A percentile compares a stretch with the other conserved stretches of the same genome.
phyloP scores from a whole-genome alignment of 768 basidiomycete genomes.

The Calvatia gigantea region DNA sequence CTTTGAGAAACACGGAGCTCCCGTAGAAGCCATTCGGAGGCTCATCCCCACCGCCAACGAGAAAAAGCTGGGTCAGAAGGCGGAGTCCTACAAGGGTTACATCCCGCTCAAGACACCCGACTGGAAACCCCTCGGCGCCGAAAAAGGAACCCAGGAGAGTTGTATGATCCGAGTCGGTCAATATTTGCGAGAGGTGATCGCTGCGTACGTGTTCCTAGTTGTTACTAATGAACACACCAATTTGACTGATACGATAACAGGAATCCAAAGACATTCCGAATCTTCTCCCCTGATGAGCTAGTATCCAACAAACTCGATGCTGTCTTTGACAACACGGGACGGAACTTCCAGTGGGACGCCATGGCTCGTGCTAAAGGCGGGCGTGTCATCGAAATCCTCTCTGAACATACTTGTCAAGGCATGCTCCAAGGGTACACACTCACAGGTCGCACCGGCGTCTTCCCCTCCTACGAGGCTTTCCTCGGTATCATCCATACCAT shows the following conservation, averaged over 20 bases:
- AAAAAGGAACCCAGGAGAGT: constrained; percentile 59
- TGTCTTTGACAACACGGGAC: constrained; percentile 60
- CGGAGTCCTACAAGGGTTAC: constrained; percentile 64
- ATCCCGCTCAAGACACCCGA: constrained; percentile 58
- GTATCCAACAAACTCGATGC: constrained; percentile 87
- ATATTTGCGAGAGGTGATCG: constrained; percentile 54
- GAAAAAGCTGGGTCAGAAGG: constrained; percentile 66
- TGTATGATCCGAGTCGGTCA: constrained; percentile 73
- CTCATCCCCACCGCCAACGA: constrained; percentile 52
- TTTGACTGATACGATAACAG: constrained; percentile 25
- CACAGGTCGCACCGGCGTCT: constrained; percentile 79
- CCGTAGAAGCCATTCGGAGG: constrained; percentile 51
- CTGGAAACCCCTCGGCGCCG: constrained; percentile 54
- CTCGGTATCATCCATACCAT: constrained; percentile 86
- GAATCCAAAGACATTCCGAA: constrained; percentile 77
- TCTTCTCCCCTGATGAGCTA: constrained; percentile 89
- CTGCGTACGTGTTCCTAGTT: constrained; percentile 34
- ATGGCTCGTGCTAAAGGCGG: constrained; percentile 67
- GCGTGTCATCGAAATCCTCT: constrained; percentile 84
- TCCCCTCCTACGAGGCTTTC: constrained; percentile 92
- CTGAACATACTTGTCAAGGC: constrained; percentile 85
- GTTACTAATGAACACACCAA: not conserved
- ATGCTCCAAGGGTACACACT: constrained; percentile 93
- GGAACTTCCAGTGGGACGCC: constrained; percentile 87
- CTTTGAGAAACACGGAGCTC: constrained; percentile 53